These are phyloP conservation scores for Abortiporus biennis DNA, from an alignment of 1,284 basidiomycete genomes.

Conservation along the genomic window DNA sequence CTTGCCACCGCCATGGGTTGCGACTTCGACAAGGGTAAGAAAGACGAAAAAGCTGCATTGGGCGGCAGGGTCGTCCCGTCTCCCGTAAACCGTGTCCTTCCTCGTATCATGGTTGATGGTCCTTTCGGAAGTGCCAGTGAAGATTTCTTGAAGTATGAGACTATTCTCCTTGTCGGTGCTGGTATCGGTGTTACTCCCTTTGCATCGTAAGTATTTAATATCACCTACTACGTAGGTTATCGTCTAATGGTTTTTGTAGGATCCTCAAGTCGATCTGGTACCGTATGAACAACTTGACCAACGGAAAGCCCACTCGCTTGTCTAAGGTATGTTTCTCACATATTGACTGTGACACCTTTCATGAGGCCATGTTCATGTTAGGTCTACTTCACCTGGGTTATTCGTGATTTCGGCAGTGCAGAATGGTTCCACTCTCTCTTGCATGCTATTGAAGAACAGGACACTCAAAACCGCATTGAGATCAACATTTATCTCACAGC, in stretches of 20 bases:
- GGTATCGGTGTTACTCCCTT: slow-evolving; percentile 94
- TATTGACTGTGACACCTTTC: background rate
- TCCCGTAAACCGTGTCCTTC: slow-evolving; percentile 65
- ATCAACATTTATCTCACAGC: slow-evolving; percentile 91
- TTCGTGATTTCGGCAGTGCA: slow-evolving; percentile 79
- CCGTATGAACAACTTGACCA: slow-evolving; percentile 79
- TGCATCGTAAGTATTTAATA: slow-evolving; percentile 63
- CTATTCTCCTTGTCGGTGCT: slow-evolving; percentile 78
- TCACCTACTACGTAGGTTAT: too few relatives aligned
- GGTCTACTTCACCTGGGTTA: slow-evolving; percentile 87
- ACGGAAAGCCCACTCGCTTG: slow-evolving; percentile 65
- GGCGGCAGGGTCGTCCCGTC: slow-evolving; percentile 61
- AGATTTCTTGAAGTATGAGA: slow-evolving; percentile 84
- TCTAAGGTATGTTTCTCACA: slow-evolving; percentile 41
- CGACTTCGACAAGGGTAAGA: slow-evolving; percentile 56
- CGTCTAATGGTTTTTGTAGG: slow-evolving; percentile 25
- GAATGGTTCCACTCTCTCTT: slow-evolving; percentile 95
- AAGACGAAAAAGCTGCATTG: slow-evolving; percentile 35
- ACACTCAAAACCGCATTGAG: slow-evolving; percentile 75
- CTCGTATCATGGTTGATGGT: slow-evolving; percentile 86
- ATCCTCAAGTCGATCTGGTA: slow-evolving; percentile 95
- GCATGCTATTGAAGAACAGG: slow-evolving; percentile 88
- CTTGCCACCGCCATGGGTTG: slow-evolving; percentile 81
- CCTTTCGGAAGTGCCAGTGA: slow-evolving; percentile 84
- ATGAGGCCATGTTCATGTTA: slow-evolving; percentile 13